Evolutionary conservation across 306 rosid genomes (phyloP), one percentile per base, ranked within the genome.

Genomic region (Ammopiptanthus mongolicus): DNA sequence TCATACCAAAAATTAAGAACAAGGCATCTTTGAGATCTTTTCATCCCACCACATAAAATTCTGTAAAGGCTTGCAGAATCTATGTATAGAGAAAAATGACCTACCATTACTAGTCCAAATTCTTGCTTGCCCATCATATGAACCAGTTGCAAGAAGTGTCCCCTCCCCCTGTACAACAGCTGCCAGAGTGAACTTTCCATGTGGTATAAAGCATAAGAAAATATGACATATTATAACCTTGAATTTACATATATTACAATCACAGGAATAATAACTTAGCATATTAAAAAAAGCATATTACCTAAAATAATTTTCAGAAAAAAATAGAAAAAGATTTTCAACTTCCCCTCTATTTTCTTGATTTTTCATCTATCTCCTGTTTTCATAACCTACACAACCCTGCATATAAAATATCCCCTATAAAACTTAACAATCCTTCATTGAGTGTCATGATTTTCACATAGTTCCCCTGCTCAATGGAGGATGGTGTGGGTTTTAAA

Each of bases 71-170:
- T 46, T 3, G 22, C 22, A 63, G 13, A 71, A 70, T 22, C 29
- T 11, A 65, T 33, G 18, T 53, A 62, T 0, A 63, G 34, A 67
- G 72, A 67, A 71, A 7, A 65, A 58, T 15, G 70, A 65, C 85
- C 65, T 84, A 94, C 97, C 98, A 80, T 73, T 87, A 14, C 91
- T 82, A 57, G 77, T 78, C 98, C 98, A 94, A 78, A 94, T 86
- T 90, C 98, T 87, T 79, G 98, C 98, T 77, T 94, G 97, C 71
- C 98, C 98, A 73, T 94, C 98, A 57, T 90, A 91, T 0, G 97
- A 91, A 83, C 98, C 98, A 25, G 98, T 94, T 66, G 98, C 98
- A 72, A 94, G 97, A 69, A 91, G 88, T 9, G 96, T 86, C 67
- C 96, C 98, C 66, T 94, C 97, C 58, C 88, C 95, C 97, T 94